Evolutionary conservation across 306 rosid species (phyloP).

Genomic region (Citrullus colocynthis): DNA sequence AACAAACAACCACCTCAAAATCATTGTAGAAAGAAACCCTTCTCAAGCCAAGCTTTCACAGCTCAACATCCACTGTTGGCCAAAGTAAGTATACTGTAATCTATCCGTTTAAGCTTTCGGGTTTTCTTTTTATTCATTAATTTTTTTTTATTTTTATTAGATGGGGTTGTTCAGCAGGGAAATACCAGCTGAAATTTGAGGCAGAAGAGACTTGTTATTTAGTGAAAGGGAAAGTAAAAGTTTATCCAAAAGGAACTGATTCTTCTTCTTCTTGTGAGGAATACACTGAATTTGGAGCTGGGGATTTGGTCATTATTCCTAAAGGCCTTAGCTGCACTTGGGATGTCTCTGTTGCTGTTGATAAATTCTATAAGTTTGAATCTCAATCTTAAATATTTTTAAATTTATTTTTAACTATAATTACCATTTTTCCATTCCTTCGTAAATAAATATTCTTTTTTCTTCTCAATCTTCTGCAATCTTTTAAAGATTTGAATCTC

Average conservation of each 20-base stretch:
- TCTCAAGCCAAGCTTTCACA: constrained; percentile 54
- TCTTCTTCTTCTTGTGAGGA: constrained; percentile 28
- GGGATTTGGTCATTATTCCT: constrained; percentile 81
- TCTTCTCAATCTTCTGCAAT: no score
- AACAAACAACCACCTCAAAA: constrained; percentile 35
- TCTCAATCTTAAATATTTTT: constrained; percentile 13
- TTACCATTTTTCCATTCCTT: no score
- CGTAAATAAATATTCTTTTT: no score
- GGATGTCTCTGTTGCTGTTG: constrained; percentile 91
- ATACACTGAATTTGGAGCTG: constrained; percentile 84
- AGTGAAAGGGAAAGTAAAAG: constrained; percentile 86
- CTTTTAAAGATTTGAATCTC: no score
- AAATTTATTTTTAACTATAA: no score
- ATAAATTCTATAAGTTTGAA: constrained; percentile 88
- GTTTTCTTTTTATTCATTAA: no score
- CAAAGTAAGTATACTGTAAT: constrained; percentile 38
- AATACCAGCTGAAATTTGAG: constrained; percentile 76
- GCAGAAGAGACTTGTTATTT: constrained; percentile 91
- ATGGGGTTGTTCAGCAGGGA: constrained; percentile 99
- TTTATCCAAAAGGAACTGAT: constrained; percentile 45
- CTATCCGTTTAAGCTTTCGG: background rate
- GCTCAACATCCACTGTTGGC: constrained; percentile 89
- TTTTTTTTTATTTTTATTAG: constrained; percentile 10
- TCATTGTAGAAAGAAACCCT: constrained; percentile 69
- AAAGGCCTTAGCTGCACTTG: constrained; percentile 95